Percentiles rank a stretch among this genome's conserved stretches.
Conservation (phyloP, 768 basidiomycete species). For the Coprinopsis sp. region DNA sequence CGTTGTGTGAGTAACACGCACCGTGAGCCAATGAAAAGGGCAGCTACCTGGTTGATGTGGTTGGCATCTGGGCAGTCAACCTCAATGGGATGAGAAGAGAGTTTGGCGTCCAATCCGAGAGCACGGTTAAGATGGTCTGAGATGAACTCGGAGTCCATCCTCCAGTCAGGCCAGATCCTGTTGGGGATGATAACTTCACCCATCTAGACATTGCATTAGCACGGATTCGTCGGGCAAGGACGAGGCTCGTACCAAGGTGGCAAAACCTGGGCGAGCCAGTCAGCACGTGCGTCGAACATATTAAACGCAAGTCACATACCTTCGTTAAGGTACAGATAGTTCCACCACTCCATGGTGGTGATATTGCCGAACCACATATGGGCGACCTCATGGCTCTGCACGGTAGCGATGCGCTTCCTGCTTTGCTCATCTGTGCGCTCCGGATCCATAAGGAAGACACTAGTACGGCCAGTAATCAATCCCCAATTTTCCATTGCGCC, state of each 20-base stretch:
- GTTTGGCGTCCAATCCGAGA: constrained; percentile 75
- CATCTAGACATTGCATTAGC: constrained; percentile 43
- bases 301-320: constrained; percentile 31
- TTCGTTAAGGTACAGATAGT: constrained; percentile 79
- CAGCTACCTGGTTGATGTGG: constrained; percentile 66
- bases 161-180: constrained; percentile 84
- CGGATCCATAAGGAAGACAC: constrained; percentile 76
- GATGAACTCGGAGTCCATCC: constrained; percentile 76
- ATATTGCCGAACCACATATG: constrained; percentile 93
- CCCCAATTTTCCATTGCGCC: constrained; percentile 96
- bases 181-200: constrained; percentile 80
- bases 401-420: constrained; percentile 73
- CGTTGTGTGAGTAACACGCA: background rate
- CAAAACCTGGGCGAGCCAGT: constrained; percentile 53
- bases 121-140: constrained; percentile 73
- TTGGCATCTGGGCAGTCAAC: constrained; percentile 86
- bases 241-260: constrained; percentile 57
- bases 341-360: constrained; percentile 93
- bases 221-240: background rate
- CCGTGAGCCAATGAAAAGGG: background rate
- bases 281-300: background rate
- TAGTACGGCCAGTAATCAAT: constrained; percentile 85
- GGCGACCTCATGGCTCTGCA: constrained; percentile 83
- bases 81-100: constrained; percentile 90
- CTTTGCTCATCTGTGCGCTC: constrained; percentile 64